Base-by-base conservation (phyloP, 2,329 filamentous ascomycete species). In the Arachnopeziza araneosa region DNA sequence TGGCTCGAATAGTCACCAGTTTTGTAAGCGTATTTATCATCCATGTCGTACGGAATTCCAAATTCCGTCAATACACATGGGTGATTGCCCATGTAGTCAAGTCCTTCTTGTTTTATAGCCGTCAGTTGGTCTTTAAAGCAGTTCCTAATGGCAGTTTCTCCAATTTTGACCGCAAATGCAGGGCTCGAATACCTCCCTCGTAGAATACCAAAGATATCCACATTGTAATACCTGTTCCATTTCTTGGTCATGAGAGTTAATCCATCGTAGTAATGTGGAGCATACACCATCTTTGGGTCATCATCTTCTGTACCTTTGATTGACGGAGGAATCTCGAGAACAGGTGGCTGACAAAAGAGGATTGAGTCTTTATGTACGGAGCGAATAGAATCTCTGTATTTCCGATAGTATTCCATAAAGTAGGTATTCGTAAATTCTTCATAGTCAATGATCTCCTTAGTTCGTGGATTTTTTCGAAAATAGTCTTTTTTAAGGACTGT, bases 41-140 rank as follows among this genome's bases (percentile, higher is more conserved):
- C 93, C 96, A 99, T 98, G 72, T 99, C 95, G 72, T 96, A 99
- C 0, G 95, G 95, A 60, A 99, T 97, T 8, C 95, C 95, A 69
- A 98, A 98, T 72, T 99, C 95, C 0, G 91, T 96, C 73, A 97
- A 85, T 4, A 99, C 76, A 67, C 92, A 91, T 0, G 95, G 95
- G 68, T 96, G 93, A 23, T 89, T 85, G 22, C 95, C 95, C 79
- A 92, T 91, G 61, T 91, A 86, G 58, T 96, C 88, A n/a, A 89
- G 76, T 0, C 93, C 96, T 75, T 99, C 95, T 66, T 96, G 82
- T 55, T 87, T 83, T 56, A 99, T 89, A 0, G 88, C 88, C 6
- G 85, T 84, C 44, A 99, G 82, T 71, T 99, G 95, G 64, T 97
- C 90, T 51, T 85, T 85, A 75, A 99, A 88, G 73, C 91, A 97